A percentile compares a stretch with the other conserved stretches of the same genome.
phyloP scores from a whole-genome alignment of 306 rosid species.

The Ziziphus jujuba region DNA sequence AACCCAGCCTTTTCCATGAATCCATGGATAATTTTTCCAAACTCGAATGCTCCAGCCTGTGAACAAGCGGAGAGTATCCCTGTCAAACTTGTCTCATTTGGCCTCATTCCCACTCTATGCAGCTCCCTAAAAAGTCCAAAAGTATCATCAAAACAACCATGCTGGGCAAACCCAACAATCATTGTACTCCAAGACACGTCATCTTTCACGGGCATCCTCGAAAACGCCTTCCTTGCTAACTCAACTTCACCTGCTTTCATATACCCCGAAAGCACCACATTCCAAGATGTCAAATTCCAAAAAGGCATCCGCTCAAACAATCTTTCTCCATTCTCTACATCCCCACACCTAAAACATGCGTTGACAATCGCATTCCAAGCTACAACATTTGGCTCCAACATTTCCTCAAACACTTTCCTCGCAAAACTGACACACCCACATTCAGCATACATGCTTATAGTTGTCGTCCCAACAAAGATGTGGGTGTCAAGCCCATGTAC shows the following conservation, averaged over 20 bases:
- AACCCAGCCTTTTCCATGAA: slow-evolving; percentile 68
- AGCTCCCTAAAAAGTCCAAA: slow-evolving; percentile 72
- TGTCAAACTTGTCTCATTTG: slow-evolving; percentile 77
- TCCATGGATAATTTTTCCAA: slow-evolving; percentile 65
- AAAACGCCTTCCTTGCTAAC: slow-evolving; percentile 56
- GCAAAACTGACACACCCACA: slow-evolving; percentile 49
- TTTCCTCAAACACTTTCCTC: slow-evolving; percentile 64
- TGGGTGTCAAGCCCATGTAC: slow-evolving; percentile 52
- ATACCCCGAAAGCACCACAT: slow-evolving; percentile 69
- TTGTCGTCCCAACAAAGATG: slow-evolving; percentile 66
- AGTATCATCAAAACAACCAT: slow-evolving; percentile 62
- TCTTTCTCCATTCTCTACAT: slow-evolving; percentile 36
- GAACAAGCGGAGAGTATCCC: slow-evolving; percentile 84
- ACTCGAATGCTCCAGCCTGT: slow-evolving; percentile 80
- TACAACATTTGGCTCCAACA: slow-evolving; percentile 67
- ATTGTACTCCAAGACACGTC: slow-evolving; percentile 88
- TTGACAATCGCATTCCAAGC: slow-evolving; percentile 75
- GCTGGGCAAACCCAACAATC: slow-evolving; percentile 77
- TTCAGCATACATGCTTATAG: slow-evolving; percentile 67
- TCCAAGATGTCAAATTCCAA: slow-evolving; percentile 77
- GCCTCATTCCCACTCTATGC: slow-evolving; percentile 41
- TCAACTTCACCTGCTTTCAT: slow-evolving; percentile 65
- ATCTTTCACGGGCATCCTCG: slow-evolving; percentile 58
- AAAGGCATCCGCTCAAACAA: slow-evolving; percentile 58
- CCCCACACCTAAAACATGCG: slow-evolving; percentile 68